Percentiles rank a stretch among this genome's conserved stretches.
These are phyloP conservation scores for Colletotrichum cereale DNA, from an alignment of 2,329 filamentous ascomycete species.

Conservation along the genomic window DNA sequence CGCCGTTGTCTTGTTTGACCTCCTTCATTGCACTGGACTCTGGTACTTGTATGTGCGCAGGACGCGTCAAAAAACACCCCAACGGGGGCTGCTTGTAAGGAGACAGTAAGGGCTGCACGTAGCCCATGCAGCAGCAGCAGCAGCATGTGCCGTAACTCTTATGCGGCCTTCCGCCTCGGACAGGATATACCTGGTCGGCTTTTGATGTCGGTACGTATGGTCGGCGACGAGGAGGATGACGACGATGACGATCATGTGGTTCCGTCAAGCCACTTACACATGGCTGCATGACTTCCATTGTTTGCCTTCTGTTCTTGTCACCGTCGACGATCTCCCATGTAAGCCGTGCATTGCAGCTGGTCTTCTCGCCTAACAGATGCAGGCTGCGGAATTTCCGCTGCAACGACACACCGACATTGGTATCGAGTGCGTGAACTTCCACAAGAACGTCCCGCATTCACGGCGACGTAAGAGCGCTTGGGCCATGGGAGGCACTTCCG, in stretches of 20 bases:
- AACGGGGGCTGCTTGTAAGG: not conserved
- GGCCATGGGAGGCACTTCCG: slow-evolving; percentile 12
- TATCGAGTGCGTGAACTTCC: not conserved
- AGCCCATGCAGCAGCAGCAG: not conserved
- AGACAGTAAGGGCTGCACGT: not conserved
- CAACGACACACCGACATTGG: not conserved
- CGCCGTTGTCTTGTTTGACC: not conserved
- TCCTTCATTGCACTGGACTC: not conserved
- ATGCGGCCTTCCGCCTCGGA: slow-evolving; percentile 28
- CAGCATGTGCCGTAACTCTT: not conserved
- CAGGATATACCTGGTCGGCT: not conserved
- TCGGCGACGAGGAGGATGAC: not conserved
- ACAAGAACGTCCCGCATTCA: not conserved
- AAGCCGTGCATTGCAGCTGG: not conserved
- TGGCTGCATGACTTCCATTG: not conserved
- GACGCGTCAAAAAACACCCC: not conserved
- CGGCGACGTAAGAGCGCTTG: slow-evolving; percentile 15
- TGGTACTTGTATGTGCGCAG: not conserved
- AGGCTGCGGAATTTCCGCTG: not conserved
- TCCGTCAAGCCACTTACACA: not conserved
- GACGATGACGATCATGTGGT: not conserved
- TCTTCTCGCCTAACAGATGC: not conserved
- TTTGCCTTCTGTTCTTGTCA: not conserved
- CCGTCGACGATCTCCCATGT: not conserved
- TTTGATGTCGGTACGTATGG: not conserved